These are phyloP conservation scores for Neonectria neomacrospora DNA, from an alignment of 2,329 filamentous ascomycete species.

Conservation along the genomic window DNA sequence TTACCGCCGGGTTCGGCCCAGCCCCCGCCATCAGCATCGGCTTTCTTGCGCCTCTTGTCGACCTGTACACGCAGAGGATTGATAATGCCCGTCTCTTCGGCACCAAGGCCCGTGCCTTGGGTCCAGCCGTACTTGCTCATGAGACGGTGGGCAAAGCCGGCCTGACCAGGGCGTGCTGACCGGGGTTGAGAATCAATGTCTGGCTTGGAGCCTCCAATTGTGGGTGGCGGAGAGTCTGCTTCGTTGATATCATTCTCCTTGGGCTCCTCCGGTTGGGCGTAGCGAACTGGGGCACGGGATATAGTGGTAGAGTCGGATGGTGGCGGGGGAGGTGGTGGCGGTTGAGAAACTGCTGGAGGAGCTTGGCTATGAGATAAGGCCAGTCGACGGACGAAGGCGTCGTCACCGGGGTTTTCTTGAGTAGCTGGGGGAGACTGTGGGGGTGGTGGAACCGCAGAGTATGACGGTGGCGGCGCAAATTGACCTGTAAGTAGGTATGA, in stretches of 20 bases:
- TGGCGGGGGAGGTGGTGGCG: constrained; percentile 51
- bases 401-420: constrained; percentile 72
- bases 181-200: constrained; percentile 56
- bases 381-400: constrained; percentile 73
- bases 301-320: constrained; percentile 68
- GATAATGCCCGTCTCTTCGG: constrained; percentile 82
- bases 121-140: constrained; percentile 96
- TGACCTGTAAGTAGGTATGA: constrained; percentile 56
- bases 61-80: constrained; percentile 85
- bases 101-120: constrained; percentile 87
- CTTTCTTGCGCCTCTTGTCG: constrained; percentile 84
- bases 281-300: constrained; percentile 81
- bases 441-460: constrained; percentile 68
- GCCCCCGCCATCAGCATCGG: constrained; percentile 82
- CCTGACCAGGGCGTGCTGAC: constrained; percentile 79
- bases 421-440: constrained; percentile 58
- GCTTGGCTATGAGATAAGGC: constrained; percentile 62
- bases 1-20: constrained; percentile 76
- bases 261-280: constrained; percentile 54
- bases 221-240: constrained; percentile 57
- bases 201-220: constrained; percentile 57
- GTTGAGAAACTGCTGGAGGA: constrained; percentile 44
- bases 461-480: constrained; percentile 69
- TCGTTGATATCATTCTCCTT: constrained; percentile 54
- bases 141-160: constrained; percentile 85